These are phyloP conservation scores for Pythium rhizo-oryzae DNA, from an alignment of 352 stramenopile species.

Conservation along the genomic window DNA sequence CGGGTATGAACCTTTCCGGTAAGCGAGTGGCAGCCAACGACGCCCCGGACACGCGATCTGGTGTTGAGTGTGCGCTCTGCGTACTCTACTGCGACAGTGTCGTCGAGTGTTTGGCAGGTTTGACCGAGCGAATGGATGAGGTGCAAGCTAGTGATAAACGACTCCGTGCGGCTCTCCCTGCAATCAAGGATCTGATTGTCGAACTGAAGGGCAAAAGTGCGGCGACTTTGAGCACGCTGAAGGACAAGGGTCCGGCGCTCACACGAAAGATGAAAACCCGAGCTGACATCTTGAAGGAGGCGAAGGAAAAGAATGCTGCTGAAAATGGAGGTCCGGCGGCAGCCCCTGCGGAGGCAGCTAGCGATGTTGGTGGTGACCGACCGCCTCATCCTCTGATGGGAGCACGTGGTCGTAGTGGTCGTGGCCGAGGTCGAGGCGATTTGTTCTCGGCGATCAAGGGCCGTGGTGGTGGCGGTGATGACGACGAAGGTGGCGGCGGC, in stretches of 20 bases:
- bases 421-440: slow-evolving; percentile 44
- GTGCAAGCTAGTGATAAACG: slow-evolving; percentile 85
- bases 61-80: slow-evolving; percentile 69
- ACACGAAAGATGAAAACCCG: slow-evolving; percentile 70
- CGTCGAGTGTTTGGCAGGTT: slow-evolving; percentile 74
- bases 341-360: slow-evolving; percentile 14
- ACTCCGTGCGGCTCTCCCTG: slow-evolving; percentile 63
- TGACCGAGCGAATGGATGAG: slow-evolving; percentile 83
- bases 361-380: slow-evolving; percentile 31
- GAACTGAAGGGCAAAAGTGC: slow-evolving; percentile 71
- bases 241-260: slow-evolving; percentile 64
- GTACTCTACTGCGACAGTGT: slow-evolving; percentile 68
- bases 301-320: slow-evolving; percentile 84
- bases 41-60: slow-evolving; percentile 70
- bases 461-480: slow-evolving; percentile 38
- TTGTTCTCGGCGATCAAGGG: slow-evolving; percentile 37
- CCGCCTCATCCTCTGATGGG: slow-evolving; percentile 45
- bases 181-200: slow-evolving; percentile 58
- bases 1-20: slow-evolving; percentile 56
- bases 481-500: slow-evolving; percentile 35
- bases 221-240: slow-evolving; percentile 52
- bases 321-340: slow-evolving; percentile 39
- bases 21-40: slow-evolving; percentile 76
- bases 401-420: slow-evolving; percentile 42
- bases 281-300: slow-evolving; percentile 81